Evolutionary conservation across 495 filamentous ascomycete species (phyloP).

Genomic region (Sabuloglossum arenarium): DNA sequence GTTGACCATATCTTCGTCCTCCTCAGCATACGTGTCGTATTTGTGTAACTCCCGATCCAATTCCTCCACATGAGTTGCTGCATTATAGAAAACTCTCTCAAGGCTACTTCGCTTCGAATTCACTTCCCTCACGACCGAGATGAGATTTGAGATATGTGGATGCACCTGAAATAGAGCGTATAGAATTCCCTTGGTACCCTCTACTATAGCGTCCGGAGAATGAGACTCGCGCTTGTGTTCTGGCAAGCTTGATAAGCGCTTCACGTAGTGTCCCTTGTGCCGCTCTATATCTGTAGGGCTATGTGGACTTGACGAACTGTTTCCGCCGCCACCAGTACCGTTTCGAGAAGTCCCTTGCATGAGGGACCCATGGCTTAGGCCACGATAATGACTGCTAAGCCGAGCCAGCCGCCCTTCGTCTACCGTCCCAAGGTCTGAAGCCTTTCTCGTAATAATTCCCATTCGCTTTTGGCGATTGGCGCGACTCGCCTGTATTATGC

Average conservation of each 20-base stretch:
- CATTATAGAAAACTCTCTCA: conserved; percentile 60
- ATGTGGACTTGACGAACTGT: conserved; percentile 11
- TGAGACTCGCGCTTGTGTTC: conserved; percentile 48
- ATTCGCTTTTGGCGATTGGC: conserved; percentile 49
- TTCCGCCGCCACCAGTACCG: conserved; percentile 6
- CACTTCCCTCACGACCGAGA: conserved; percentile 46
- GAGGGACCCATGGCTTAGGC: conserved; percentile 60
- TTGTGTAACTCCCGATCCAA: conserved; percentile 52
- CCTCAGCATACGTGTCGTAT: conserved; percentile 25
- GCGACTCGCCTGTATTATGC: conserved; percentile 32
- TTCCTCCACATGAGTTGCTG: conserved; percentile 49
- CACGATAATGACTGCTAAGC: conserved; percentile 63
- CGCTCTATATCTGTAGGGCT: conserved; percentile 20
- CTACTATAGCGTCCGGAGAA: conserved; percentile 41
- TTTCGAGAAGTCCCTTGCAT: conserved; percentile 24
- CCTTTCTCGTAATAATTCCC: conserved; percentile 63
- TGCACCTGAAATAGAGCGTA: conserved; percentile 71
- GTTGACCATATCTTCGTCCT: conserved; percentile 24
- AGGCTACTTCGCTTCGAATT: conserved; percentile 42
- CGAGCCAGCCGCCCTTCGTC: conserved; percentile 53
- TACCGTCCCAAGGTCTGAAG: conserved; percentile 50
- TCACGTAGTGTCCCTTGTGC: conserved; percentile 29
- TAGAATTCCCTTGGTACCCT: conserved; percentile 69
- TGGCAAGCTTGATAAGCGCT: conserved; percentile 64
- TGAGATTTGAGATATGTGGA: conserved; percentile 49